Conservation (phyloP, 345 rosid species). For the Corymbia maculata region DNA sequence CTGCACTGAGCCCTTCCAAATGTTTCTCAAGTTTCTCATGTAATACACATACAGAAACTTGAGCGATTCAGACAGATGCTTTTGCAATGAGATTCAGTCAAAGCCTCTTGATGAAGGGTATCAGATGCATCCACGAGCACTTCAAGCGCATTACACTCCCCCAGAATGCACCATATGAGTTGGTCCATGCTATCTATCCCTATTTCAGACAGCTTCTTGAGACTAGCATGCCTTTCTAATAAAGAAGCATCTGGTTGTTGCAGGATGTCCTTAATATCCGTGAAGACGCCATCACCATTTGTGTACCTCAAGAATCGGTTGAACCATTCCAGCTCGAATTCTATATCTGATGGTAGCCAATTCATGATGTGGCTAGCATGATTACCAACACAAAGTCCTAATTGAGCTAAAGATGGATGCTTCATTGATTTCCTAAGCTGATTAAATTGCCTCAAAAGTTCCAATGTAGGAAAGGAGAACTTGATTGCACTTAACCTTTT, state of each 20-base stretch:
- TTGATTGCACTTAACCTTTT: not conserved
- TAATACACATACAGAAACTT: slow-evolving; percentile 4
- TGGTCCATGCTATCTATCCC: slow-evolving; percentile 3
- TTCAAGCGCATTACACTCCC: slow-evolving; percentile 9
- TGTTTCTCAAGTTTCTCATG: not conserved
- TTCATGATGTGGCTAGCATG: slow-evolving; percentile 5
- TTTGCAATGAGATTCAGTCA: not conserved
- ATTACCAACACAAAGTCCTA: slow-evolving; percentile 7
- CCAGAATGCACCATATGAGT: slow-evolving; percentile 9
- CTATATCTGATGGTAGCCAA: slow-evolving; percentile 4
- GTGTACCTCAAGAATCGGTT: slow-evolving; percentile 7
- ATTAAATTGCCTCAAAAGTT: not conserved
- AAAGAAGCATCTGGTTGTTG: not conserved
- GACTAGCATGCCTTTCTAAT: slow-evolving; percentile 5
- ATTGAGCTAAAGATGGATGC: not conserved
- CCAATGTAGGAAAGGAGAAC: not conserved
- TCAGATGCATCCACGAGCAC: not conserved
- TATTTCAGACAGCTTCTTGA: slow-evolving; percentile 1
- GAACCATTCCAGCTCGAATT: not conserved
- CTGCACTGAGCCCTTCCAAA: not conserved
- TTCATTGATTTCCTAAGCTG: not conserved
- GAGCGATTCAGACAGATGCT: not conserved
- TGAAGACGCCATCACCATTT: slow-evolving; percentile 3
- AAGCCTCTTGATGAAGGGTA: not conserved
- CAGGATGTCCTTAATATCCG: not conserved